Base-by-base conservation (phyloP, 805 yeast genomes). In the Candida andamanensis region DNA sequence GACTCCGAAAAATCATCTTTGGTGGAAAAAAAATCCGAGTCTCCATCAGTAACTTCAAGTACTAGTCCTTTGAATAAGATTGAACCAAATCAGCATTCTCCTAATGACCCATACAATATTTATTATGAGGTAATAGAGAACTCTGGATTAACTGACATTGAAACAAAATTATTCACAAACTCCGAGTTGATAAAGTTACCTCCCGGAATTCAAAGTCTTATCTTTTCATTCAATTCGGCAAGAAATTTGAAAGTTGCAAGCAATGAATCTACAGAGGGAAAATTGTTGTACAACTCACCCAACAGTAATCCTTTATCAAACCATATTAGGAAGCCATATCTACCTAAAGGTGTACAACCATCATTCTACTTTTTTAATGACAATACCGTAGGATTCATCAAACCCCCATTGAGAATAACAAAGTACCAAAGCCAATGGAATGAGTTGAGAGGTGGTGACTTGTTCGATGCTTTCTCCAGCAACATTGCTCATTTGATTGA, bases 141-240 rank as follows among this genome's bases (percentile, higher is more conserved):
- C 35, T 60, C 69, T 0, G 33, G 48, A 2, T 44, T 65, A 24
- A 44, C 62, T 2, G 45, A 46, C 9, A 41, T 41, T 4, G 72
- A 66, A 36, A 30, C 49, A 15, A 56, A 49, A 17, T 40, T 66
- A 20, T 63, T 64, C 37, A 49, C 60, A 19, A 66, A 65, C 41
- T 27, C 46, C 28, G 50, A 52, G 32, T 52, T 66, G 30, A 45
- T 56, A 15, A 54, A 43, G 29, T 37, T 59, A 15, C 69, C 72
- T 4, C 63, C 69, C 8, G 72, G 72, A 7, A 54, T 66, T 15
- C 71, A 66, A 41, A 63, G 60, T 36, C 54, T 64, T 29, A 56
- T 61, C 3, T 42, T 63, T n/a, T 57, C 67, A 0, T 63, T 54
- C 34, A 52, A 64, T 3, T 54, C 69, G 2, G 51, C 56, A 17